Percentiles rank a stretch among this genome's conserved stretches.
Conservation (phyloP, 176 grass and related monocot genomes). For the Bolboschoenus planiculmis region DNA sequence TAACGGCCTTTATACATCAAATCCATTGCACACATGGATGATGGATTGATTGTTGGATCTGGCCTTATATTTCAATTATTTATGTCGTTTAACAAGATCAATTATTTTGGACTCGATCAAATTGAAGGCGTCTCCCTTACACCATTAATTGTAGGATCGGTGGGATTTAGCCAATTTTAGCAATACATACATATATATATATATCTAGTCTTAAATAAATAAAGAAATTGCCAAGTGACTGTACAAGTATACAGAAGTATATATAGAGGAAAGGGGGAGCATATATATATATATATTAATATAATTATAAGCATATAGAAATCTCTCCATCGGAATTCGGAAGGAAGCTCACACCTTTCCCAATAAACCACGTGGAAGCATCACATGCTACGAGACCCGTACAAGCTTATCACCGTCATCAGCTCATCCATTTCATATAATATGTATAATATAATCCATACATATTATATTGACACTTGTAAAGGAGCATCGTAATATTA, state of each 20-base stretch:
- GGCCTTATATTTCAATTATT: no score
- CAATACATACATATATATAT: no score
- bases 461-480: slow-evolving; percentile 5
- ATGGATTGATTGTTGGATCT: neutral
- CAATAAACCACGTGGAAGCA: slow-evolving; percentile 3
- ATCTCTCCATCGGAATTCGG: neutral
- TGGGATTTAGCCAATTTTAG: neutral
- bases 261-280: neutral
- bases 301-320: neutral
- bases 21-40: neutral
- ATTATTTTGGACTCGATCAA: no score
- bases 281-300: no score
- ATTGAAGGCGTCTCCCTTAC: no score
- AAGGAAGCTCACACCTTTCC: slow-evolving; percentile 11
- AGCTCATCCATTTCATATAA: neutral
- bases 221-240: neutral
- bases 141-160: no score
- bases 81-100: no score
- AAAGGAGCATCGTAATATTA: neutral
- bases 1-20: neutral
- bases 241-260: neutral
- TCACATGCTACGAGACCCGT: neutral
- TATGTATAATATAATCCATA: no score
- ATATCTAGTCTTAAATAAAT: no score
- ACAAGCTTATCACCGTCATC: slow-evolving; percentile 1